A percentile compares a stretch with the other conserved stretches of the same genome.
These are phyloP conservation scores for Brettanomyces naardenensis DNA, from an alignment of 805 yeast species.

Conservation along the genomic window DNA sequence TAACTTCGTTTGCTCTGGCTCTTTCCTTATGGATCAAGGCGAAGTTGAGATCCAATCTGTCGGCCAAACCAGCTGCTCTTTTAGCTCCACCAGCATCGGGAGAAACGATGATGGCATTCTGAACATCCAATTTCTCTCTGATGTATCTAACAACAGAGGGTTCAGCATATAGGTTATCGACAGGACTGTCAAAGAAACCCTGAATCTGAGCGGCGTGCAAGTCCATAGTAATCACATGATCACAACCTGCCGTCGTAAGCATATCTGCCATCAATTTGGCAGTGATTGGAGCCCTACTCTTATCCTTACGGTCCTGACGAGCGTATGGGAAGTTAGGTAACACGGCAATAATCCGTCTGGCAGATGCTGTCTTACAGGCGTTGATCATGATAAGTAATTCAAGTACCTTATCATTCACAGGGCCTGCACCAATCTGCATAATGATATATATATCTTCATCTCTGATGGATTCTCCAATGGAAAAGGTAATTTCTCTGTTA, in stretches of 20 bases:
- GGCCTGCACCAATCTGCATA: conserved; percentile 73
- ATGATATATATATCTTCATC: conserved; percentile 84
- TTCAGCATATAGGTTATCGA: conserved; percentile 92
- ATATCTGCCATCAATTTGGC: conserved; percentile 91
- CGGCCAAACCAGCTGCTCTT: conserved; percentile 92
- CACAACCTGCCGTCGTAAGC: conserved; percentile 89
- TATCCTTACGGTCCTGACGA: conserved; percentile 94
- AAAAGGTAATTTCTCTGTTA: conserved; percentile 82
- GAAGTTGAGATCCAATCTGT: conserved; percentile 81
- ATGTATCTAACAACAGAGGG: conserved; percentile 83
- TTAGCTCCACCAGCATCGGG: conserved; percentile 99
- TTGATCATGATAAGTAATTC: conserved; percentile 85
- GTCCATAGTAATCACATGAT: conserved; percentile 95
- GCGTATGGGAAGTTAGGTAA: conserved; percentile 96
- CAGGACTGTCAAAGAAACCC: conserved; percentile 93
- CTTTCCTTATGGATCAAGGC: conserved; percentile 97
- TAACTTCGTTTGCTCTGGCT: conserved; percentile 89
- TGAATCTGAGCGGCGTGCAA: conserved; percentile 96
- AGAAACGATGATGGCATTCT: conserved; percentile 72
- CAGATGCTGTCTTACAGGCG: conserved; percentile 95
- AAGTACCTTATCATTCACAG: conserved; percentile 76
- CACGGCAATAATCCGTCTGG: conserved; percentile 88
- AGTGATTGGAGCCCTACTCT: conserved; percentile 92
- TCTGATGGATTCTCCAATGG: conserved; percentile 80
- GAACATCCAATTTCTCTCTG: conserved; percentile 47